Base-by-base conservation (phyloP, 2,329 filamentous ascomycete genomes). In the Acephala macrosclerotiorum region DNA sequence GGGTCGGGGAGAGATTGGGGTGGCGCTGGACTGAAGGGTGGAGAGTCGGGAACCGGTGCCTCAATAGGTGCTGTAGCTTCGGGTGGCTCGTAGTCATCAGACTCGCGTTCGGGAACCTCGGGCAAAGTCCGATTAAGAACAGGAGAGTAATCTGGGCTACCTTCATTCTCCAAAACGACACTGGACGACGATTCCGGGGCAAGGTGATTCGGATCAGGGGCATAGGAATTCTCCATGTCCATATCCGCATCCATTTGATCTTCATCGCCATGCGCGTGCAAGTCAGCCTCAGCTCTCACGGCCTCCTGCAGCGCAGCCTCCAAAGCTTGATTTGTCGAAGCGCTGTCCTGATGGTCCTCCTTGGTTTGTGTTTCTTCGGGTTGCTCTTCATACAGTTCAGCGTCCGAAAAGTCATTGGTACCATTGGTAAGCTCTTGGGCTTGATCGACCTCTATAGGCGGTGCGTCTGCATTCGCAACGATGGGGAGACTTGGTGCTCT, bases 61-160 rank as follows among this genome's bases (percentile, higher is more conserved):
- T 69, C 63, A 49, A 67, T 61, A 57, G 72, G 72, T 25, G 73
- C 63, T 16, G 71, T 72, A 3, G 79, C 79, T 61, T 82, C 83
- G 20, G 84, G 84, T 57, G 86, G 86, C 68, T 89, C 85, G 71
- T 88, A 87, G 58, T 78, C 82, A 66, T 88, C 86, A 1, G 84
- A 84, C 51, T 74, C 74, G 7, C 65, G 60, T 3, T 73, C 72
- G 42, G 59, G 60, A n/a, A 57, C 35, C 26, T 69, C 65, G 35
- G 65, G 61, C 8, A 66, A 40, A 18, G 49, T 57, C 18, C 69
- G 68, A 26, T 71, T 64, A 22, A 73, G 71, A 9, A 66, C 62
- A 22, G 73, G 72, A 6, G 70, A 71, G 60, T 75, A 73, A 51
- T 67, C 67, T 18, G 71, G 67, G 40, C 69, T 74, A 38, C 57